These are phyloP conservation scores for Picea sitchensis DNA, from an alignment of 75 land plant genomes.

Conservation along the genomic window DNA sequence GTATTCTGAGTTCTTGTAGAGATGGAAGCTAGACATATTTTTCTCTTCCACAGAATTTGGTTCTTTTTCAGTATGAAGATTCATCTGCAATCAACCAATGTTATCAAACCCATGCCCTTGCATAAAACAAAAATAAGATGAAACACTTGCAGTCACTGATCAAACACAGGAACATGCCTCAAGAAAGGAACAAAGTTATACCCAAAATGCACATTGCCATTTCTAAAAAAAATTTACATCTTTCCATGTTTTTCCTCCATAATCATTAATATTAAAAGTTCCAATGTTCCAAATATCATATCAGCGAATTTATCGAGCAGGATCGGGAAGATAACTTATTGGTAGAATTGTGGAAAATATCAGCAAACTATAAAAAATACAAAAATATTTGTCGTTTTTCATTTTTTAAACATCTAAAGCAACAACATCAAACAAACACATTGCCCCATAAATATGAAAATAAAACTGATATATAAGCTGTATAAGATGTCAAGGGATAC, in stretches of 20 bases:
- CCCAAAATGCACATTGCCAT: neutral
- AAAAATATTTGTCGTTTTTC: neutral
- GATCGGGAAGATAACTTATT: neutral
- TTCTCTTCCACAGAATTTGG: conserved; percentile 4
- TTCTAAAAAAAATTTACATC: too few relatives aligned
- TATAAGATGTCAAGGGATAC: too few relatives aligned
- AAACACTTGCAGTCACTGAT: neutral
- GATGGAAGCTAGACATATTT: neutral
- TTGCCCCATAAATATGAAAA: too few relatives aligned
- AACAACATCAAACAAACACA: too few relatives aligned
- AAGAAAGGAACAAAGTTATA: neutral
- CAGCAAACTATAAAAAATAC: neutral
- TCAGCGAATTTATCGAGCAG: neutral
- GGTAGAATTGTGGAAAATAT: neutral
- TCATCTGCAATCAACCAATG: neutral
- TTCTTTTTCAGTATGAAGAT: conserved; percentile 1
- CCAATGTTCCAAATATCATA: neutral
- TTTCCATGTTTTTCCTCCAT: too few relatives aligned
- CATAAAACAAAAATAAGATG: neutral
- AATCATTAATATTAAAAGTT: neutral
- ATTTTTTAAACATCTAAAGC: too few relatives aligned
- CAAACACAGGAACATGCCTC: neutral
- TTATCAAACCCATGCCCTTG: neutral
- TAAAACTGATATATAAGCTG: too few relatives aligned
- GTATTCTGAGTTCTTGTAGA: conserved; percentile 6